Evolutionary conservation across 2,329 filamentous ascomycete species (phyloP).

Genomic region (Geosmithia morbida): DNA sequence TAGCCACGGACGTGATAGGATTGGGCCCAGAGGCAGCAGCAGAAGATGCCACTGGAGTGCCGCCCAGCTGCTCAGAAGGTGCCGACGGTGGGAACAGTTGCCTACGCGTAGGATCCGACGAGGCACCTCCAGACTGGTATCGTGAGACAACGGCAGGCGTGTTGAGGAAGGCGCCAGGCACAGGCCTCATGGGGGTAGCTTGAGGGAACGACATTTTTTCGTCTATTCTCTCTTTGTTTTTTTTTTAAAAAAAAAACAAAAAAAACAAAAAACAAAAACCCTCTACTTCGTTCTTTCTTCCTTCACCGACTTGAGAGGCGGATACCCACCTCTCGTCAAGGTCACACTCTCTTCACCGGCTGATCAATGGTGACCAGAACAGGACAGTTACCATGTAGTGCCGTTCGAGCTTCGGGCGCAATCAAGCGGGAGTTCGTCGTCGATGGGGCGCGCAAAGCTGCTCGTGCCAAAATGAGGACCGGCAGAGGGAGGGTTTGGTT

Average conservation of each 20-base stretch:
- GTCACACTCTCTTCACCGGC: not conserved
- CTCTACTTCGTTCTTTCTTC: too few species aligned
- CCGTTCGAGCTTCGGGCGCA: too few species aligned
- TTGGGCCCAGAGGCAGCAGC: not conserved
- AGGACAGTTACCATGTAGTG: not conserved
- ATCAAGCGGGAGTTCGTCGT: too few species aligned
- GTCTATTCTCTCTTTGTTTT: not conserved
- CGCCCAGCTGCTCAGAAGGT: conserved; percentile 8
- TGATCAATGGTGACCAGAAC: not conserved
- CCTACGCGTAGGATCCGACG: conserved; percentile 31
- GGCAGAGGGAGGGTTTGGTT: too few species aligned
- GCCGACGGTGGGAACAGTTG: conserved; percentile 26
- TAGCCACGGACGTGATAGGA: not conserved
- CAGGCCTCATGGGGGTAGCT: conserved; percentile 53
- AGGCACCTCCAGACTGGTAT: conserved; percentile 17
- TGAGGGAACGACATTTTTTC: conserved; percentile 36
- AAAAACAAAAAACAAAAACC: too few species aligned
- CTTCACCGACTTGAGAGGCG: not conserved
- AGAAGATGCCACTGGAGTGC: not conserved
- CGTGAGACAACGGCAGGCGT: conserved; percentile 51
- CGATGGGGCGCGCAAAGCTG: too few species aligned
- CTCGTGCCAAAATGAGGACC: too few species aligned
- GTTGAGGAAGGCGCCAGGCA: conserved; percentile 63
- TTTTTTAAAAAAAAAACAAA: too few species aligned
- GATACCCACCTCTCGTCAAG: not conserved